Evolutionary conservation across 306 rosid species (phyloP), one percentile per base, ranked within the genome.

Genomic region (Quercus variabilis): DNA sequence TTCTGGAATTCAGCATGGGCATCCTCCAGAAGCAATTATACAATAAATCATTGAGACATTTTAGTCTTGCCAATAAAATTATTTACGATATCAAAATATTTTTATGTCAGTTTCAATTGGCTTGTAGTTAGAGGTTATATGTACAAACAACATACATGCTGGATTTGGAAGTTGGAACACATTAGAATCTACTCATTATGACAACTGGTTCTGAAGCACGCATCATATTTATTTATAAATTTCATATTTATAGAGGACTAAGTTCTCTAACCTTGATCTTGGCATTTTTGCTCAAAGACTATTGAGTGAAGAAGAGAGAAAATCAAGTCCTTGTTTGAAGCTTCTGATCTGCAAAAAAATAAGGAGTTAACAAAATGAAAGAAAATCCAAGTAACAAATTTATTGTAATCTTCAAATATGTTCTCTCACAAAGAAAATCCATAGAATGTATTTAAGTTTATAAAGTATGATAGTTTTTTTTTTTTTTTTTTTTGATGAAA

Each of bases 251-350:
- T 62, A 55, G 43, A 78, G 54, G 23, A 59, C 8, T 74, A 68
- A 13, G 12, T 73, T 38, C 76, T 72, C 90, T 78, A 75, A 93
- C 98, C 98, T 93, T 87, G 94, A 88, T 88, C 97, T 91, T 76
- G 89, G 94, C 98, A 93, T 93, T 86, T 85, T 80, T 14, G 74
- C 79, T 83, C 35, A 85, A 64, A 72, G 57, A 74, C 71, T 77
- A 74, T 31, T 76, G 3, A 18, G 5, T 60, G 78, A 71, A 75
- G 69, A 76, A 76, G 78, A 82, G 78, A 67, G 43, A 5, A 21
- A 77, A 78, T 21, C 60, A 56, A 78, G 54, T 63, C 35, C 73
- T 49, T n/a, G 74, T 83, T 59, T 26, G 49, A 80, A 83, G 71
- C 73, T 86, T 77, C 71, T 73, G 76, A 74, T 86, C 94, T 91